Evolutionary conservation across 345 rosid genomes (phyloP).

Genomic region (Pseudoturritis turrita): DNA sequence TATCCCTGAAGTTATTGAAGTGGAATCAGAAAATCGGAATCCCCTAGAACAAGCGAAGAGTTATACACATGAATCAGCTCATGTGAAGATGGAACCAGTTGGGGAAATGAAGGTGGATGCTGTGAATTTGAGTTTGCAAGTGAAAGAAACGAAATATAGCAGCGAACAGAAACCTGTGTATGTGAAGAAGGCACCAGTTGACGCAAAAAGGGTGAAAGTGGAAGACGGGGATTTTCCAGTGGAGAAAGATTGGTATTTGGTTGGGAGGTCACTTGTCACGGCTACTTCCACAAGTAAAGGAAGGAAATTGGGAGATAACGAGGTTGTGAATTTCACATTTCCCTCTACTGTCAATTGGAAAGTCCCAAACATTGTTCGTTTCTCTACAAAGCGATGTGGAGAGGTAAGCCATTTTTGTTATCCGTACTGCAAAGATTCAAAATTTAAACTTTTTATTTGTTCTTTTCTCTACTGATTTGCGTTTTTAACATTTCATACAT

Average conservation of each 20-base stretch:
- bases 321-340: conserved; percentile 47
- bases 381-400: conserved; percentile 52
- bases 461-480: too few relatives aligned
- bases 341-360: conserved; percentile 22
- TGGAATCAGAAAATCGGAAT: not conserved
- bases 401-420: conserved; percentile 33
- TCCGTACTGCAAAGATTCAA: too few relatives aligned
- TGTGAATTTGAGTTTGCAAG: not conserved
- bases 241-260: conserved; percentile 53
- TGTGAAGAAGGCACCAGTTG: conserved; percentile 11
- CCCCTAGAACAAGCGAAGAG: not conserved
- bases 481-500: too few relatives aligned
- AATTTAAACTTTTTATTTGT: too few relatives aligned
- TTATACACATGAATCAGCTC: not conserved
- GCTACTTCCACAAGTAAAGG: conserved; percentile 59
- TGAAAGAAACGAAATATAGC: too few relatives aligned
- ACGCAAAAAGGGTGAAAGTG: conserved; percentile 29
- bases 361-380: conserved; percentile 47
- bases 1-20: not conserved
- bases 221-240: conserved; percentile 49
- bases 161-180: conserved; percentile 8
- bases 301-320: conserved; percentile 47
- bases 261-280: conserved; percentile 51
- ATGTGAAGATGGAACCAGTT: not conserved
- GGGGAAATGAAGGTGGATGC: conserved; percentile 4